Conservation (phyloP, 2,329 filamentous ascomycete genomes). For the Chaetomium sp. region DNA sequence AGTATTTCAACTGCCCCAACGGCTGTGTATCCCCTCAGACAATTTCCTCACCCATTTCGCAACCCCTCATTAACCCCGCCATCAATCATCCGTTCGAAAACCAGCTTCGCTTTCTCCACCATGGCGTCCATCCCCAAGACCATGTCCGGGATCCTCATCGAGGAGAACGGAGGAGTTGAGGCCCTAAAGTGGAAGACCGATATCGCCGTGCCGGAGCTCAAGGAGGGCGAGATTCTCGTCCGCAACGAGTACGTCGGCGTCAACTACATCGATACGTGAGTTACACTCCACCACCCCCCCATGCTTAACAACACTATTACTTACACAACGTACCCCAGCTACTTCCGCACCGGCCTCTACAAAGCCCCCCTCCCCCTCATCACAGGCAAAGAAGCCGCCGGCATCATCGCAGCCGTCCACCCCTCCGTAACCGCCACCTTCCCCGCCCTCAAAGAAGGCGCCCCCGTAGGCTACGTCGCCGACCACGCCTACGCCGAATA, state of each 20-base stretch:
- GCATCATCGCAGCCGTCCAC: slow-evolving; percentile 49
- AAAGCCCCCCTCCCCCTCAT: slow-evolving; percentile 62
- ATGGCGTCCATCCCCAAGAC: slow-evolving; percentile 45
- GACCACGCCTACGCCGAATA: slow-evolving; percentile 50
- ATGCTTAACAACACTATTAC: neutral
- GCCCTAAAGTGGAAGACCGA: slow-evolving; percentile 66
- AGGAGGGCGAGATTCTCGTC: slow-evolving; percentile 68
- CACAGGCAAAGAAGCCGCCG: slow-evolving; percentile 73
- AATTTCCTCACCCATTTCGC: neutral
- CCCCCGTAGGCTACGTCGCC: slow-evolving; percentile 65
- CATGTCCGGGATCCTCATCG: slow-evolving; percentile 68
- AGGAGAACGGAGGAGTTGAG: slow-evolving; percentile 65
- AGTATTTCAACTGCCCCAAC: too few species aligned
- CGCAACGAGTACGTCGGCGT: slow-evolving; percentile 75
- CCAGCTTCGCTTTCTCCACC: neutral
- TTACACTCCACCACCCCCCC: neutral
- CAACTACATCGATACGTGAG: slow-evolving; percentile 80
- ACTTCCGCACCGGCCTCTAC: slow-evolving; percentile 84
- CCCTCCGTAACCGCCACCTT: slow-evolving; percentile 31
- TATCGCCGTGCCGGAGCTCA: slow-evolving; percentile 60
- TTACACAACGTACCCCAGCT: slow-evolving; percentile 36
- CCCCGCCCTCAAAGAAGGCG: slow-evolving; percentile 53
- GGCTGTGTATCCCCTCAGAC: too few species aligned
- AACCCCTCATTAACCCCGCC: neutral
- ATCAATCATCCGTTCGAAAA: too few species aligned